phyloP scores from a whole-genome alignment of 257 asterid species.

The Nicotiana paniculata region DNA sequence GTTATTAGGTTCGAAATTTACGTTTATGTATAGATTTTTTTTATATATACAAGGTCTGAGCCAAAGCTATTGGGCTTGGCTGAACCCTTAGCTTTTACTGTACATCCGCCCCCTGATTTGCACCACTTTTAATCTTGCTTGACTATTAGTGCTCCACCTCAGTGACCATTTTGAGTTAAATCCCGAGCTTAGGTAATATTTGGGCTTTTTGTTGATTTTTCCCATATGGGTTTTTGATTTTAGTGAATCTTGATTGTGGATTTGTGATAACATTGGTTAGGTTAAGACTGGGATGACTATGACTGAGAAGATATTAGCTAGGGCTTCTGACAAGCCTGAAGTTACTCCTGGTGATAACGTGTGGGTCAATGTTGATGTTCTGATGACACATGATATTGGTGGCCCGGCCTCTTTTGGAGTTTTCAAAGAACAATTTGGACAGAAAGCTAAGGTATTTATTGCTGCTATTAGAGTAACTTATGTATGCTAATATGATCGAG shows the following conservation, averaged over 20 bases:
- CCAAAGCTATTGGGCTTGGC: too few relatives aligned
- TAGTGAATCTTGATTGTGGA: neutral
- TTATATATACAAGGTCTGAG: too few relatives aligned
- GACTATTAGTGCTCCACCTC: too few relatives aligned
- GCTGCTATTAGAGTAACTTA: neutral
- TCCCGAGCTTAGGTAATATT: too few relatives aligned
- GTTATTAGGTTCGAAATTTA: too few relatives aligned
- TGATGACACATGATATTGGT: conserved; percentile 95
- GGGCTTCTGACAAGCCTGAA: conserved; percentile 64
- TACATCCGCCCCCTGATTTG: too few relatives aligned
- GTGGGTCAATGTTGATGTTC: conserved; percentile 79
- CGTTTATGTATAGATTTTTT: too few relatives aligned
- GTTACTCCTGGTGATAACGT: conserved; percentile 87
- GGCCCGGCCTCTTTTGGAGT: conserved; percentile 83
- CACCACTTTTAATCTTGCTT: too few relatives aligned
- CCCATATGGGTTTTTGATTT: neutral
- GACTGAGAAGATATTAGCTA: conserved; percentile 92
- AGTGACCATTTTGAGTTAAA: too few relatives aligned
- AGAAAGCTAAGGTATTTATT: conserved; percentile 77
- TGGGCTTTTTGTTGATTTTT: neutral
- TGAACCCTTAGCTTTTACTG: too few relatives aligned
- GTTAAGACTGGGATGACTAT: conserved; percentile 85
- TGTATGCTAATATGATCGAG: neutral
- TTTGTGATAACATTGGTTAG: conserved; percentile 21
- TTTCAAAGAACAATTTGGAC: conserved; percentile 85